Percentiles rank a stretch among this genome's conserved stretches.
phyloP scores from a whole-genome alignment of 306 rosid genomes.

The Corylus heterophylla region DNA sequence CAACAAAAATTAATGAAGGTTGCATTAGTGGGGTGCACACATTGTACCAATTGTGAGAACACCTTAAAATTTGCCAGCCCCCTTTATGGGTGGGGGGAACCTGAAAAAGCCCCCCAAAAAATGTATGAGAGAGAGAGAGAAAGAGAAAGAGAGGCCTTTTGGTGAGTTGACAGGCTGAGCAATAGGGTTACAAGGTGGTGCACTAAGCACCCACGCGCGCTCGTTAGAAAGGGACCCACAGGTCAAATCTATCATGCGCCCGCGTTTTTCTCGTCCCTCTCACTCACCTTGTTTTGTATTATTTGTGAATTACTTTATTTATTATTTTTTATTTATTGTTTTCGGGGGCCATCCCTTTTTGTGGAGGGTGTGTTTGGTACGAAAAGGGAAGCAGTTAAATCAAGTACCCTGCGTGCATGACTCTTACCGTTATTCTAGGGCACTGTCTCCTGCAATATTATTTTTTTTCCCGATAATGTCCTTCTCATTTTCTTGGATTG shows the following conservation, averaged over 20 bases:
- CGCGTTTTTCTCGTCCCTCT: constrained; percentile 39
- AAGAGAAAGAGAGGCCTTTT: background rate
- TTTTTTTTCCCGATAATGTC: constrained; percentile 10
- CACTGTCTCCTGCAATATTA: constrained; percentile 9
- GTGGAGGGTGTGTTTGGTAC: constrained; percentile 5
- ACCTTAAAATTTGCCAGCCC: constrained; percentile 34
- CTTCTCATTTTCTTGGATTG: background rate
- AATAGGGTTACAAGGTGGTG: constrained; percentile 47
- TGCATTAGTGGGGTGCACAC: constrained; percentile 60
- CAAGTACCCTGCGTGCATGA: constrained; percentile 38
- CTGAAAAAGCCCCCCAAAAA: constrained; percentile 18
- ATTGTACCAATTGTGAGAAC: constrained; percentile 37
- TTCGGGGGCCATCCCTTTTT: background rate
- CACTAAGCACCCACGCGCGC: constrained; percentile 56
- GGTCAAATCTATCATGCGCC: constrained; percentile 51
- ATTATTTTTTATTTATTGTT: background rate
- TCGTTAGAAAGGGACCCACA: constrained; percentile 54
- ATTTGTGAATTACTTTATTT: background rate
- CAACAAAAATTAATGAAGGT: constrained; percentile 39
- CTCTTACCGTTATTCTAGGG: constrained; percentile 41
- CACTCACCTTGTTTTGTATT: background rate
- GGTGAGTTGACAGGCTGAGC: constrained; percentile 45
- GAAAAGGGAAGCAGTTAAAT: constrained; percentile 35
- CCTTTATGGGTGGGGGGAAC: constrained; percentile 28
- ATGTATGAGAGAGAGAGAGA: background rate